Conservation (phyloP, 495 filamentous ascomycete species). For the Cryomyces antarcticus region DNA sequence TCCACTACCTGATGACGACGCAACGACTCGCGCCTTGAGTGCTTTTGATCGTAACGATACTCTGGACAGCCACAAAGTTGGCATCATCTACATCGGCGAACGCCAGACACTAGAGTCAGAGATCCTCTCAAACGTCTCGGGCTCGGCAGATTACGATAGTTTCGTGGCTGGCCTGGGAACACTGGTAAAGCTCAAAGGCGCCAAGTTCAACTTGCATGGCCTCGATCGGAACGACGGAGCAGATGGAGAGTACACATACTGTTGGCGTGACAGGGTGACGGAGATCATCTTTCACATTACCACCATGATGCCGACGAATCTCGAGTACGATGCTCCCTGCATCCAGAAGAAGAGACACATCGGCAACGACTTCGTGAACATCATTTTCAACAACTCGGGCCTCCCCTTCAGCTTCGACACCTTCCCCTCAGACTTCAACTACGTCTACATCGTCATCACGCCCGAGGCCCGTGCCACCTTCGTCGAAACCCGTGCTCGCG, state of each 20-base stretch:
- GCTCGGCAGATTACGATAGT: constrained; percentile 65
- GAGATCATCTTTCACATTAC: constrained; percentile 91
- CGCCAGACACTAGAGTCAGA: constrained; percentile 62
- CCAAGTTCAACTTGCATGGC: constrained; percentile 83
- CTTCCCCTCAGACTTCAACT: constrained; percentile 85
- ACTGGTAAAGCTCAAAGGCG: constrained; percentile 54
- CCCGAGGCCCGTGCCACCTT: constrained; percentile 54
- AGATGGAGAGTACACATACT: constrained; percentile 73
- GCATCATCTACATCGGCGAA: constrained; percentile 76
- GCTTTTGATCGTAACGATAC: constrained; percentile 74
- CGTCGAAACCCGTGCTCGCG: constrained; percentile 17
- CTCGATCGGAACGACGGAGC: constrained; percentile 52
- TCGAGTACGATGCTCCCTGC: constrained; percentile 51
- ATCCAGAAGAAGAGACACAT: constrained; percentile 84
- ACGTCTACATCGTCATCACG: constrained; percentile 85
- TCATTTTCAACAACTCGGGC: constrained; percentile 92
- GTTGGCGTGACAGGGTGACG: constrained; percentile 85
- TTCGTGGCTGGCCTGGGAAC: constrained; percentile 68
- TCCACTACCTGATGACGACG: constrained; percentile 64
- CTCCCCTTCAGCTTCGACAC: constrained; percentile 73
- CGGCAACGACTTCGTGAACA: constrained; percentile 95
- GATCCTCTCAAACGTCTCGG: constrained; percentile 66
- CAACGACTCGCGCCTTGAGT: constrained; percentile 51
- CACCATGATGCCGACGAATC: constrained; percentile 88
- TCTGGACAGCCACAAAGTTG: constrained; percentile 88